Evolutionary conservation across 1,284 basidiomycete species (phyloP).

Genomic region (Heliocybe sulcata): DNA sequence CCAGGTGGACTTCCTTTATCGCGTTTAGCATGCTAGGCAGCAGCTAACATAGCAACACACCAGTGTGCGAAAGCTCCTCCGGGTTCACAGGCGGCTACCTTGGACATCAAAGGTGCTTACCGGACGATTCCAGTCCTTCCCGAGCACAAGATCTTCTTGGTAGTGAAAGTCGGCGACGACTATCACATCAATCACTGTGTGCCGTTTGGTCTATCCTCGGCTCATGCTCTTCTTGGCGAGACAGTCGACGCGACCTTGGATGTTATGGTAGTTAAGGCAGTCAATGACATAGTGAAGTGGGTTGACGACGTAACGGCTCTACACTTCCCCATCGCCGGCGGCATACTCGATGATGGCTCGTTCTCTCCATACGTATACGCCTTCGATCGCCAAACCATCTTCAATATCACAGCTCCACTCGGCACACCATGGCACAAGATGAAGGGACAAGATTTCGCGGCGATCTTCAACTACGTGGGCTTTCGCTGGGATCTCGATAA

Average conservation of each 20-base stretch:
- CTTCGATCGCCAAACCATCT: background rate
- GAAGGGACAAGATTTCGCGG: background rate
- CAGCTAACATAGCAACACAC: background rate
- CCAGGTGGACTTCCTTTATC: background rate
- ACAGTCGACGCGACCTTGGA: slow-evolving; percentile 22
- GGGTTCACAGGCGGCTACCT: slow-evolving; percentile 23
- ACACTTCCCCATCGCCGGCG: slow-evolving; percentile 9
- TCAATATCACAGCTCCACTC: background rate
- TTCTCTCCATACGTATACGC: background rate
- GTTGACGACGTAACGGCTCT: slow-evolving; percentile 25
- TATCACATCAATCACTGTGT: slow-evolving; percentile 19
- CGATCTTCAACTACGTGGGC: background rate
- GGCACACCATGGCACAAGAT: background rate
- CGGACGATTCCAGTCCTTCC: slow-evolving; percentile 21
- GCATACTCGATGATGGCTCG: background rate
- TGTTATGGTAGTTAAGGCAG: slow-evolving; percentile 15
- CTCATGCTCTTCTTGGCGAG: slow-evolving; percentile 22
- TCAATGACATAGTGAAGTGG: slow-evolving; percentile 21
- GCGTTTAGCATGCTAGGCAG: background rate
- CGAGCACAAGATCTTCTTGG: slow-evolving; percentile 11
- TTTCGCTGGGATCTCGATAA: background rate
- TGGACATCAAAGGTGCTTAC: slow-evolving; percentile 26
- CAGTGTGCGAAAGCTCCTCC: slow-evolving; percentile 14
- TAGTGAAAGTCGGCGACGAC: slow-evolving; percentile 16
- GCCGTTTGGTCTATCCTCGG: slow-evolving; percentile 23